Conservation (phyloP, 192 early-diverging fungal species). For the Linnemannia elongata region DNA sequence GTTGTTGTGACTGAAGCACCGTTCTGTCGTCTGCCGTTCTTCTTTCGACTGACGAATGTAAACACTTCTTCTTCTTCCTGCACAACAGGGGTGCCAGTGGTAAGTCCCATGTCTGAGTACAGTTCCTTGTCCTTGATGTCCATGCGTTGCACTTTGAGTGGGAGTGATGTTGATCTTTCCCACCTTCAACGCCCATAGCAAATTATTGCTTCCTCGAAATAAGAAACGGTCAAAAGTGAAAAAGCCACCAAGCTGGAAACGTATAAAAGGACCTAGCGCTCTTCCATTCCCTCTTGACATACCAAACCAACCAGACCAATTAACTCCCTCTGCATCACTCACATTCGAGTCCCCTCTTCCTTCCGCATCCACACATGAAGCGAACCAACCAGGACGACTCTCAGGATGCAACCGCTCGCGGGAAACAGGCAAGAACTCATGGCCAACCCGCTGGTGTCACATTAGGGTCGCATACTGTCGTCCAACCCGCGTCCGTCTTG, state of each 20-base stretch:
- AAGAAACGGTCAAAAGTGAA: no score
- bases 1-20: background rate
- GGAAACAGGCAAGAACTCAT: constrained; percentile 6
- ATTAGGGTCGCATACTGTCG: constrained; percentile 18
- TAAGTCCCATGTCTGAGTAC: background rate
- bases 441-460: background rate
- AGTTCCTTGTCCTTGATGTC: background rate
- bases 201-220: no score
- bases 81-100: background rate
- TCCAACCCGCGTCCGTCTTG: constrained; percentile 13
- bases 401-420: constrained; percentile 17
- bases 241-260: background rate
- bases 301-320: background rate
- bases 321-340: background rate
- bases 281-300: background rate
- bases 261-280: background rate
- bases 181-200: no score
- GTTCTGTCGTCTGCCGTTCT: constrained; percentile 12
- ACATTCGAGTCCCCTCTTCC: background rate
- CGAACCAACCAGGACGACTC: constrained; percentile 15
- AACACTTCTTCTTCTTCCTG: constrained; percentile 28
- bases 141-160: background rate
- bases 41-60: constrained; percentile 27
- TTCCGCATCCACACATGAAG: constrained; percentile 25
- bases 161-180: background rate